These are phyloP conservation scores for Xylaria venustula DNA, from an alignment of 495 filamentous ascomycete species.

Conservation along the genomic window DNA sequence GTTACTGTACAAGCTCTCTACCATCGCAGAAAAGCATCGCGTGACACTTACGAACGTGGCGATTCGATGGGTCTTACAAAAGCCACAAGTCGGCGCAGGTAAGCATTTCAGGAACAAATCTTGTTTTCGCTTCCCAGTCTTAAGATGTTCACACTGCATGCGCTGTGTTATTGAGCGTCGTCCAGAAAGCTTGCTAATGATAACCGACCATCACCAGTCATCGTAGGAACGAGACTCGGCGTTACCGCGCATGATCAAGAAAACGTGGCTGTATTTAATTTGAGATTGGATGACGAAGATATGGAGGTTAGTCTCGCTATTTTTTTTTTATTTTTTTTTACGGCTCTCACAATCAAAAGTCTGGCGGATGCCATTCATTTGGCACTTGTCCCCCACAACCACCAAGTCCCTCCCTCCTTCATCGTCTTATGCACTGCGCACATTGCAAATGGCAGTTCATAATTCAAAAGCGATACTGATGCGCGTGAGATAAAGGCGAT, in stretches of 20 bases:
- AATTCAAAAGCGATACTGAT: neutral
- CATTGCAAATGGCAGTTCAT: too few relatives aligned
- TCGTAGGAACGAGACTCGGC: slow-evolving; percentile 41
- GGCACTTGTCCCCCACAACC: too few relatives aligned
- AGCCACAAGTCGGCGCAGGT: slow-evolving; percentile 36
- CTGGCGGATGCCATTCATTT: too few relatives aligned
- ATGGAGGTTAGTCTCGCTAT: neutral
- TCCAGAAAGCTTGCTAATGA: neutral
- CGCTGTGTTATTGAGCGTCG: neutral
- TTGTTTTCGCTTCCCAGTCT: neutral
- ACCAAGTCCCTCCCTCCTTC: too few relatives aligned
- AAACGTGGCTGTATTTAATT: slow-evolving; percentile 34
- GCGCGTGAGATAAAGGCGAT: slow-evolving; percentile 17
- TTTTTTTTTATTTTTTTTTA: neutral
- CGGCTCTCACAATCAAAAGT: neutral
- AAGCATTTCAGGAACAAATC: neutral
- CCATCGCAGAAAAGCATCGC: slow-evolving; percentile 28
- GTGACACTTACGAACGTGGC: slow-evolving; percentile 36
- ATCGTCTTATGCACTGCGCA: too few relatives aligned
- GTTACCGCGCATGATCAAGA: slow-evolving; percentile 36
- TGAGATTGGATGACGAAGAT: slow-evolving; percentile 30
- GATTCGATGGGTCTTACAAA: slow-evolving; percentile 42
- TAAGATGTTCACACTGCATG: neutral
- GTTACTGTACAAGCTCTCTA: slow-evolving; percentile 27
- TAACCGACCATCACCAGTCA: slow-evolving; percentile 18